Evolutionary conservation across 257 asterid genomes (phyloP).

Genomic region (Nicotiana attenuata): DNA sequence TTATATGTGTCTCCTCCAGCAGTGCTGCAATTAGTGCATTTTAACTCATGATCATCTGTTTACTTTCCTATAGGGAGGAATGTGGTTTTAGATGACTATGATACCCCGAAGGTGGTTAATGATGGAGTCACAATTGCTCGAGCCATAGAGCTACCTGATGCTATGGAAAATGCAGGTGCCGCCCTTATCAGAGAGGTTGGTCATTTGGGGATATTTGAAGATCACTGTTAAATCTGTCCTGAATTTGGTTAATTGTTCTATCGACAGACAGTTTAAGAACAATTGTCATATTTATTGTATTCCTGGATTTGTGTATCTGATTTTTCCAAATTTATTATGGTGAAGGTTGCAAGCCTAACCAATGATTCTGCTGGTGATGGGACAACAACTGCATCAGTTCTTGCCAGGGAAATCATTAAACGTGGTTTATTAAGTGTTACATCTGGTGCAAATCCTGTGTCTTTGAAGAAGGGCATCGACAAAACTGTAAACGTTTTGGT

Average conservation of each 20-base stretch:
- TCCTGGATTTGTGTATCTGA: constrained; percentile 32
- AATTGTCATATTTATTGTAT: not conserved
- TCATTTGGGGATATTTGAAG: not conserved
- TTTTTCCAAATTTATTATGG: constrained; percentile 20
- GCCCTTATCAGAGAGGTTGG: constrained; percentile 90
- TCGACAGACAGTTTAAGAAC: not conserved
- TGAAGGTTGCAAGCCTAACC: constrained; percentile 97
- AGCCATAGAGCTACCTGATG: constrained; percentile 83
- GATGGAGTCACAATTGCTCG: constrained; percentile 92
- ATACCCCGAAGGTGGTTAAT: constrained; percentile 83
- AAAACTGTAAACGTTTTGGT: constrained; percentile 68
- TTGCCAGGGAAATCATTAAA: constrained; percentile 90
- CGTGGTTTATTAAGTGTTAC: constrained; percentile 89
- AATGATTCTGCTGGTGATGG: constrained; percentile 99
- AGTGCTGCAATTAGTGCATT: not conserved
- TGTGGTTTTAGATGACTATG: constrained; percentile 90
- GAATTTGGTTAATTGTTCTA: not conserved
- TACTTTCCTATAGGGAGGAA: constrained; percentile 57
- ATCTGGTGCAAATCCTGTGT: constrained; percentile 96
- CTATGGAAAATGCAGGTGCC: constrained; percentile 99
- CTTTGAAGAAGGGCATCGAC: constrained; percentile 87
- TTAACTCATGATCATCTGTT: not conserved
- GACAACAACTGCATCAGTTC: constrained; percentile 88
- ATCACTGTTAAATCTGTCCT: not conserved
- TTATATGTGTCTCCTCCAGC: not conserved